phyloP scores from a whole-genome alignment of 345 rosid genomes.

The Salix viminalis region DNA sequence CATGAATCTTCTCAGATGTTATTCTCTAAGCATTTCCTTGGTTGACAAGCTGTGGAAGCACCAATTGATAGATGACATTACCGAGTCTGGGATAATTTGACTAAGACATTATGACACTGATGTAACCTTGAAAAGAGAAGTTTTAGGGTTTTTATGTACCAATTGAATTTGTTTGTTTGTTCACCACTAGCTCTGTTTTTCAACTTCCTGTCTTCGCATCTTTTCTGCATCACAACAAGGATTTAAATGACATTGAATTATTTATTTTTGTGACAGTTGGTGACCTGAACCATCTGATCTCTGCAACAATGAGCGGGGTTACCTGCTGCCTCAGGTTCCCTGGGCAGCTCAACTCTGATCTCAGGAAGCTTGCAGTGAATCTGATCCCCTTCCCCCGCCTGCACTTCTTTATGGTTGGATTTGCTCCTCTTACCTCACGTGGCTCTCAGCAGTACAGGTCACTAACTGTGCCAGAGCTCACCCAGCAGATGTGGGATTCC shows the following conservation, averaged over 20 bases:
- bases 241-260: background rate
- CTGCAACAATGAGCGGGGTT: conserved; percentile 23
- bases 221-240: background rate
- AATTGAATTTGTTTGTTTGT: too few relatives aligned
- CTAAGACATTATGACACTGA: too few relatives aligned
- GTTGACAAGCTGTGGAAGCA: too few relatives aligned
- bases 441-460: conserved; percentile 24
- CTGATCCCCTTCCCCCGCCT: conserved; percentile 19
- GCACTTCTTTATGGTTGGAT: conserved; percentile 7
- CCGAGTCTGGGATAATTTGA: too few relatives aligned
- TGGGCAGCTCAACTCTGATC: conserved; percentile 20
- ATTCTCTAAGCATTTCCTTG: background rate
- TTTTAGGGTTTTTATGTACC: too few relatives aligned
- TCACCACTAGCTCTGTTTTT: background rate
- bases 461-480: conserved; percentile 16
- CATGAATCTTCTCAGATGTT: background rate
- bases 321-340: conserved; percentile 24
- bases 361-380: conserved; percentile 23
- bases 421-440: conserved; percentile 12
- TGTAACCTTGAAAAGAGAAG: too few relatives aligned
- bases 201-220: too few relatives aligned
- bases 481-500: conserved; percentile 23
- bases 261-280: conserved; percentile 10
- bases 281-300: conserved; percentile 21
- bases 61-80: background rate